These are phyloP conservation scores for Ophiostoma pallidulum DNA, from an alignment of 2,329 filamentous ascomycete genomes.

Conservation along the genomic window DNA sequence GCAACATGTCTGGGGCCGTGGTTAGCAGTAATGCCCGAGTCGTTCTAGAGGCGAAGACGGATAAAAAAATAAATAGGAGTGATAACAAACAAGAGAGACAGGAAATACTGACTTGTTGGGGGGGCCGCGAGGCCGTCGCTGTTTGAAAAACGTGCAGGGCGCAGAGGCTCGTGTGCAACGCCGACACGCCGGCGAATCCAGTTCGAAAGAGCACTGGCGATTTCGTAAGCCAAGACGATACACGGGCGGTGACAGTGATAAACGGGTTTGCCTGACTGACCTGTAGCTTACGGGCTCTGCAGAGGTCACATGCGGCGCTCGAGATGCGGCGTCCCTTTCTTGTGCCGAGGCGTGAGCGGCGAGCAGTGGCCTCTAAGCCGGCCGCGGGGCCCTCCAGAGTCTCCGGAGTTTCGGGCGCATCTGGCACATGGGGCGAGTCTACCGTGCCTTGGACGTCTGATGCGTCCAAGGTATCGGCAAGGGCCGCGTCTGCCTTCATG, in stretches of 20 bases:
- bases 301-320: conserved; percentile 1
- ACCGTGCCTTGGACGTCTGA: no score
- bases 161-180: neutral
- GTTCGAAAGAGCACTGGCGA: conserved; percentile 5
- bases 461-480: no score
- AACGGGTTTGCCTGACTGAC: neutral
- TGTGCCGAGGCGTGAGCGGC: conserved; percentile 5
- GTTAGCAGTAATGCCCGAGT: no score
- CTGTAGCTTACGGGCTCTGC: conserved; percentile 1
- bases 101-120: conserved; percentile 3
- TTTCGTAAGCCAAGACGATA: neutral
- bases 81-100: neutral
- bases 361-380: no score
- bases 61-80: neutral
- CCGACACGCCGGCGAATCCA: neutral
- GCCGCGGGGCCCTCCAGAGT: no score
- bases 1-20: neutral
- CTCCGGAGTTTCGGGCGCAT: no score
- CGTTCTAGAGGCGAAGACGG: neutral
- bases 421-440: no score
- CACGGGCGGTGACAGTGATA: no score
- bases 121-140: neutral
- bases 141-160: neutral
- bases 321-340: neutral
- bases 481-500: no score